Evolutionary conservation across 2,329 filamentous ascomycete genomes (phyloP).

Genomic region (Hypoxylon sp.): DNA sequence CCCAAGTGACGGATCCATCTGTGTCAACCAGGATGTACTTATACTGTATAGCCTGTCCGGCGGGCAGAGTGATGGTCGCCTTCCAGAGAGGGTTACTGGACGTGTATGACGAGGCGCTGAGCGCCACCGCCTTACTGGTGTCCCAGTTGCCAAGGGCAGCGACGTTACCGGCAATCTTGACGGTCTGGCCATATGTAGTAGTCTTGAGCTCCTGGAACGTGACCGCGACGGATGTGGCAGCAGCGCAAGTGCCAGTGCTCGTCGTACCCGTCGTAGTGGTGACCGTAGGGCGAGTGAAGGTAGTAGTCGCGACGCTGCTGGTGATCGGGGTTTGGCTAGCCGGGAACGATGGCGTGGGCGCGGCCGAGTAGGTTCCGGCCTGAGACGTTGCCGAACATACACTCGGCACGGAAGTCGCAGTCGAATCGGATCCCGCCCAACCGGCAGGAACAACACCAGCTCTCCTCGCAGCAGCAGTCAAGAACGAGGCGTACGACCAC

Average conservation of each 20-base stretch:
- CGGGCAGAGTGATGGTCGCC: slow-evolving; percentile 64
- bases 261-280: slow-evolving; percentile 46
- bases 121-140: slow-evolving; percentile 62
- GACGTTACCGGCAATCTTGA: slow-evolving; percentile 74
- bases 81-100: slow-evolving; percentile 71
- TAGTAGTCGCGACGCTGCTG: slow-evolving; percentile 43
- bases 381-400: slow-evolving; percentile 62
- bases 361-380: slow-evolving; percentile 64
- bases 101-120: slow-evolving; percentile 72
- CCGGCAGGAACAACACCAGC: slow-evolving; percentile 66
- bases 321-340: slow-evolving; percentile 60
- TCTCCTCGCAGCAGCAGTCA: slow-evolving; percentile 71
- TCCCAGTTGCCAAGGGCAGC: slow-evolving; percentile 73
- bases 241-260: slow-evolving; percentile 52
- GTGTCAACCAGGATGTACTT: slow-evolving; percentile 74
- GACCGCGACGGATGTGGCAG: slow-evolving; percentile 65
- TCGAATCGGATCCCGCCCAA: slow-evolving; percentile 61
- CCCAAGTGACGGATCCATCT: slow-evolving; percentile 71
- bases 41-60: slow-evolving; percentile 71
- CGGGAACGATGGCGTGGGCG: slow-evolving; percentile 63
- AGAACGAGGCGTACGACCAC: slow-evolving; percentile 61
- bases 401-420: slow-evolving; percentile 62
- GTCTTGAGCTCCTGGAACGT: slow-evolving; percentile 71
- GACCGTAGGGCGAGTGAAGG: slow-evolving; percentile 46
- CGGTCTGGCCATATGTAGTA: slow-evolving; percentile 71